Evolutionary conservation across 805 yeast genomes (phyloP).

Genomic region (Wickerhamiella occidentalis): DNA sequence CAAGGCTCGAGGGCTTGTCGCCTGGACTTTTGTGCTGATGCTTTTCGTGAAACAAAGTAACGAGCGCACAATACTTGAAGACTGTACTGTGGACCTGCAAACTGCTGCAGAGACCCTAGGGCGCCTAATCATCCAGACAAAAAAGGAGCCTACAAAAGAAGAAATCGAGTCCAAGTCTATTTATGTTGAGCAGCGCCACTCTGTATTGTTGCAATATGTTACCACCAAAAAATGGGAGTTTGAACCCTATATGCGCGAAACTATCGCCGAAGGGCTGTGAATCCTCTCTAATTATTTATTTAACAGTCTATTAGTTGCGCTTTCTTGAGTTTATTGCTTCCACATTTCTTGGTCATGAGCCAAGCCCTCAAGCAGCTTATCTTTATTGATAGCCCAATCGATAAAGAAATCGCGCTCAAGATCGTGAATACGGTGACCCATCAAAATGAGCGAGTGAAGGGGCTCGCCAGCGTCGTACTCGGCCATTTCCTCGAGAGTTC

Average conservation of each 20-base stretch:
- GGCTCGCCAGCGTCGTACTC: constrained; percentile 90
- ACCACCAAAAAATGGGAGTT: neutral
- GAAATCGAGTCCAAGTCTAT: neutral
- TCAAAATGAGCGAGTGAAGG: constrained; percentile 75
- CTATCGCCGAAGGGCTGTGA: neutral
- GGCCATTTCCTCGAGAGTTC: constrained; percentile 62
- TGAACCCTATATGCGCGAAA: neutral
- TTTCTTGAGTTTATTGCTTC: neutral
- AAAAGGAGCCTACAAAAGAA: neutral
- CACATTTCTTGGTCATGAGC: constrained; percentile 27
- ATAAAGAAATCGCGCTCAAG: constrained; percentile 75
- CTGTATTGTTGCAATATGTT: neutral
- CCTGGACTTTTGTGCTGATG: constrained; percentile 84
- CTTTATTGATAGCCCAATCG: constrained; percentile 57
- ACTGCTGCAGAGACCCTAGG: constrained; percentile 47
- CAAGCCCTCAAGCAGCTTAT: constrained; percentile 37
- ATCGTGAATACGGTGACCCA: constrained; percentile 89
- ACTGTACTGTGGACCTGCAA: constrained; percentile 51
- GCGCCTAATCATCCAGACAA: neutral
- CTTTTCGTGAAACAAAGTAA: constrained; percentile 45
- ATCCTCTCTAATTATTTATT: neutral
- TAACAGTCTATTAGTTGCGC: neutral
- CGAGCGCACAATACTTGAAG: constrained; percentile 52
- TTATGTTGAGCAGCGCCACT: constrained; percentile 2
- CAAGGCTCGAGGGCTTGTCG: constrained; percentile 60